Percentiles rank a stretch among this genome's conserved stretches.
phyloP scores from a whole-genome alignment of 2,329 filamentous ascomycete genomes.

The Fusarium oligoseptatum region DNA sequence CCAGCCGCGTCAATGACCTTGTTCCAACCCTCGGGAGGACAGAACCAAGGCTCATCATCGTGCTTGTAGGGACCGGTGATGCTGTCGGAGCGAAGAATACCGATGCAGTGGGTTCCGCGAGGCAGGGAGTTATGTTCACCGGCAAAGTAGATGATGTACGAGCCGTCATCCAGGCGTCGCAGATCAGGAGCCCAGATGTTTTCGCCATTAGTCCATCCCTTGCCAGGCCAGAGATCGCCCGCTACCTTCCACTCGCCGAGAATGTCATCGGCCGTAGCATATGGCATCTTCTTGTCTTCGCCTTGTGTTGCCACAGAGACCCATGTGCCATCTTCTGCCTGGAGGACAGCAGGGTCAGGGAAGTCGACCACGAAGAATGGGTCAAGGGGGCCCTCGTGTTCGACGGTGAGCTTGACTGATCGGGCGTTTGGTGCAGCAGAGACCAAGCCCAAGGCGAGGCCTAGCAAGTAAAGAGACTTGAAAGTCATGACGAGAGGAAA shows the following conservation, averaged over 20 bases:
- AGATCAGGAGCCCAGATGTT: slow-evolving; percentile 17
- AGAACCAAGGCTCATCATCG: slow-evolving; percentile 9
- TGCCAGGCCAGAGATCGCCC: slow-evolving; percentile 8
- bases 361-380: slow-evolving; percentile 17
- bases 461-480: not conserved
- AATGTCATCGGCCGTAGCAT: slow-evolving; percentile 2
- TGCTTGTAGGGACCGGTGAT: slow-evolving; percentile 6
- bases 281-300: not conserved
- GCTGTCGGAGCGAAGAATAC: slow-evolving; percentile 8
- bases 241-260: slow-evolving; percentile 8
- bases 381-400: not conserved
- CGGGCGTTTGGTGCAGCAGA: not conserved
- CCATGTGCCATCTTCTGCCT: slow-evolving; percentile 20
- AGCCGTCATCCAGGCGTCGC: not conserved
- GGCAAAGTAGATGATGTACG: slow-evolving; percentile 16
- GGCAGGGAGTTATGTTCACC: not conserved
- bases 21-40: not conserved
- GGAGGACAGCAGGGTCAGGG: slow-evolving; percentile 12
- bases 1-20: slow-evolving; percentile 18
- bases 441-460: not conserved
- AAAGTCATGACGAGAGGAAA: not conserved
- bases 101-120: slow-evolving; percentile 8
- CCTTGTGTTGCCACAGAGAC: slow-evolving; percentile 21
- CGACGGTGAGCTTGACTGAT: slow-evolving; percentile 12
- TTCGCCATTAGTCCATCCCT: slow-evolving; percentile 17